Evolutionary conservation across 2,329 filamentous ascomycete genomes (phyloP), one percentile per base, ranked within the genome.

Genomic region (Mycosphaerelloides madeirae): DNA sequence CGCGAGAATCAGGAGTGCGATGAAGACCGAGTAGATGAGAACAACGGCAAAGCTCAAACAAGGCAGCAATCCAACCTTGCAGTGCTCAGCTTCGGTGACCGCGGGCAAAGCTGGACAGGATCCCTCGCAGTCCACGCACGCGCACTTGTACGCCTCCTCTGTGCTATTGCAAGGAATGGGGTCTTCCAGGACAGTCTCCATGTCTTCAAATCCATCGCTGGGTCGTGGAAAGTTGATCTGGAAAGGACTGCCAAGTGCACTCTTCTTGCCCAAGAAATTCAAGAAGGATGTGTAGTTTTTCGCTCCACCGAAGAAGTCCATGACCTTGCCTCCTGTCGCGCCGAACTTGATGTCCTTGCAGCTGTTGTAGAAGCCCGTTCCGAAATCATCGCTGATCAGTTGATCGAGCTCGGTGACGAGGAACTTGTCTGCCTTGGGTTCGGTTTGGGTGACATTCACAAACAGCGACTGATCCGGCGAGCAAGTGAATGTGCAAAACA

Each of bases 341-440:
- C 93, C 93, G 60, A 97, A 96, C 64, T 98, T 98, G 68, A 98
- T 91, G 65, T 98, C 89, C 69, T 97, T 97, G 74, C 93, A 98
- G 69, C 93, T 98, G 67, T 95, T 79, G 65, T 90, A 98, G 71
- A 98, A 94, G 1, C 86, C 89, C 7, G 79, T 76, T 33, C 88
- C 90, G 64, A 94, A 97, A 41, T 85, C 76, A 44, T 89, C 76
- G 2, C 88, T 87, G 56, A 96, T 81, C 5, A 97, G 72, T 61
- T 96, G 91, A 62, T 96, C 90, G 16, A 98, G 71, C 69, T 96
- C 88, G 1, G 85, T 88, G 12, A 96, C 89, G n/a, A 88, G 68
- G 45, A 71, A 69, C 54, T 83, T 82, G 67, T 76, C 63, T 52
- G 71, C 66, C 67, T 75, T 87, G 16, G 77, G 67, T 51, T 79